These are phyloP conservation scores for Hypocrella siamensis DNA, from an alignment of 2,329 filamentous ascomycete species.

Conservation along the genomic window DNA sequence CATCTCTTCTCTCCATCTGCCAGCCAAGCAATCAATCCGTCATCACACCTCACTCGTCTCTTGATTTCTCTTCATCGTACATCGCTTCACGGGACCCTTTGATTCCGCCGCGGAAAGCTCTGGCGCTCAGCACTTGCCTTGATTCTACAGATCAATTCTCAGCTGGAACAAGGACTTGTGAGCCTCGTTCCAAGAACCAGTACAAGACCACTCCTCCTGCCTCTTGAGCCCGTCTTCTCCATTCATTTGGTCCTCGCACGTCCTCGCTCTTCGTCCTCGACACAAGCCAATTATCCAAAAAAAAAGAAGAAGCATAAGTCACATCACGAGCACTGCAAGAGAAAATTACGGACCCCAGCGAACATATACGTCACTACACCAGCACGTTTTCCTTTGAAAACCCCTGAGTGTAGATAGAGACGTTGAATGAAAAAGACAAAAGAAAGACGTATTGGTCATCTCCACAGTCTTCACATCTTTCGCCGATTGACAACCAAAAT, in stretches of 20 bases:
- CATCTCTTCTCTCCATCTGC: slow-evolving; percentile 15
- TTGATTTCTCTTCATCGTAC: slow-evolving; percentile 6
- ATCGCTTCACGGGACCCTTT: slow-evolving; percentile 6
- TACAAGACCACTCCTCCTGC: slow-evolving; percentile 12
- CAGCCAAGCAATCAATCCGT: slow-evolving; percentile 15
- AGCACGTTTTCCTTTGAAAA: slow-evolving; percentile 88
- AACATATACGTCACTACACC: slow-evolving; percentile 49
- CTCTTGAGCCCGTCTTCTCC: slow-evolving; percentile 14
- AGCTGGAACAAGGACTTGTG: slow-evolving; percentile 1
- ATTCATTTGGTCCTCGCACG: slow-evolving; percentile 15
- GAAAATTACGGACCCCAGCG: slow-evolving; percentile 22
- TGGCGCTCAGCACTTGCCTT: slow-evolving; percentile 3
- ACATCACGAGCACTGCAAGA: slow-evolving; percentile 25
- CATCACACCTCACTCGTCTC: slow-evolving; percentile 15
- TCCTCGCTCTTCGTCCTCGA: slow-evolving; percentile 16
- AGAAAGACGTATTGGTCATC: slow-evolving; percentile 14
- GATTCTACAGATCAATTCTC: slow-evolving; percentile 10
- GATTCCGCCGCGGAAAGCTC: slow-evolving; percentile 4
- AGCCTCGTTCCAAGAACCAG: slow-evolving; percentile 3
- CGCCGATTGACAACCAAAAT: slow-evolving; percentile 2
- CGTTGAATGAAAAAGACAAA: slow-evolving; percentile 14
- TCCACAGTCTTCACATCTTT: slow-evolving; percentile 2
- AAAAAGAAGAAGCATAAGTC: slow-evolving; percentile 7
- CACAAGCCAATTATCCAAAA: slow-evolving; percentile 12
- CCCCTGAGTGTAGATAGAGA: slow-evolving; percentile 56